A percentile compares a stretch with the other conserved stretches of the same genome.
Evolutionary conservation across 1,284 basidiomycete species (phyloP).

Genomic region (Sanghuangporus sanghuang): DNA sequence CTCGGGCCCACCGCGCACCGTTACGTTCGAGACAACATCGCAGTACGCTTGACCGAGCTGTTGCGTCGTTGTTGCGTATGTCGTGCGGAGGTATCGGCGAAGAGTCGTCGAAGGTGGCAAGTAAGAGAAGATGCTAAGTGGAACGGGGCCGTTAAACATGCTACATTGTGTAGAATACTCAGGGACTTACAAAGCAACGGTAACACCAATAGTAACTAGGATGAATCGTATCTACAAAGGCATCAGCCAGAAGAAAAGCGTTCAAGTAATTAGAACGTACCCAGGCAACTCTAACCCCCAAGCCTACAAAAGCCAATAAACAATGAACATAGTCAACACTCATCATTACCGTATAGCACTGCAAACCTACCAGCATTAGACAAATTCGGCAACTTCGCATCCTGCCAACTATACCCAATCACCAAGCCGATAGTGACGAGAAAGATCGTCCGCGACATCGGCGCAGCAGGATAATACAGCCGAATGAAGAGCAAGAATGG

Average conservation of each 20-base stretch:
- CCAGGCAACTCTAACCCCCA: slow-evolving; percentile 62
- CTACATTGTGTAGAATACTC: too few species aligned
- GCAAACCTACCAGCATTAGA: slow-evolving; percentile 41
- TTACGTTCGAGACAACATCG: slow-evolving; percentile 60
- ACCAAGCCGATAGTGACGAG: slow-evolving; percentile 69
- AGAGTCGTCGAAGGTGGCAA: slow-evolving; percentile 69
- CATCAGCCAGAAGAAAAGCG: neutral
- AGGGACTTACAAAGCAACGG: slow-evolving; percentile 52
- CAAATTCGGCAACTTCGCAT: slow-evolving; percentile 39
- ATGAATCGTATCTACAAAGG: slow-evolving; percentile 50
- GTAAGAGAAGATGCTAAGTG: slow-evolving; percentile 54
- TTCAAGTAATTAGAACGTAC: slow-evolving; percentile 30
- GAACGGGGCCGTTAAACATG: neutral
- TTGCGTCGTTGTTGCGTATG: slow-evolving; percentile 54
- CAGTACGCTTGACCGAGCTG: slow-evolving; percentile 66
- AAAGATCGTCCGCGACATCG: slow-evolving; percentile 70
- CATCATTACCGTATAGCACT: neutral
- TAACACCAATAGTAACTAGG: slow-evolving; percentile 55
- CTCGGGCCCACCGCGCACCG: slow-evolving; percentile 41
- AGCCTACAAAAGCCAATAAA: neutral
- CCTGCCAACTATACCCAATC: slow-evolving; percentile 70
- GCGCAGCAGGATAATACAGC: slow-evolving; percentile 70
- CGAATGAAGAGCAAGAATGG: slow-evolving; percentile 66
- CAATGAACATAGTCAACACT: slow-evolving; percentile 10
- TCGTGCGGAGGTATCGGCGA: slow-evolving; percentile 56